Evolutionary conservation across 1,284 basidiomycete genomes (phyloP).

Genomic region (Ustilago nuda): DNA sequence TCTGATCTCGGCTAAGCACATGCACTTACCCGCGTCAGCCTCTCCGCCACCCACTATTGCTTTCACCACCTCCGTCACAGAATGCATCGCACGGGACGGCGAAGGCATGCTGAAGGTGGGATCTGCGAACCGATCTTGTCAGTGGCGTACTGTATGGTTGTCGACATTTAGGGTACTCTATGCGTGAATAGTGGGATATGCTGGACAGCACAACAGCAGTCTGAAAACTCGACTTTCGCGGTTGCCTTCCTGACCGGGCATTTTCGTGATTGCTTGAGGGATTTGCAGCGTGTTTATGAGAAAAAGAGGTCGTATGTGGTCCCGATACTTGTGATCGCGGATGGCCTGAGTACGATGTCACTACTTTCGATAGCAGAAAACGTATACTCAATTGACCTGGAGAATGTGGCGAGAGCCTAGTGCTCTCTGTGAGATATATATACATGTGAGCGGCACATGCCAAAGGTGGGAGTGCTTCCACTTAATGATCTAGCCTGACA

Average conservation of each 20-base stretch:
- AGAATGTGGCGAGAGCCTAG: too few relatives aligned
- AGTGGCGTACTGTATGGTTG: not conserved
- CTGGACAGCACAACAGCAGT: not conserved
- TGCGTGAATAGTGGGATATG: not conserved
- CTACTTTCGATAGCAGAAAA: too few relatives aligned
- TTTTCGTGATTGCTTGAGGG: not conserved
- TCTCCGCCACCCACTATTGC: not conserved
- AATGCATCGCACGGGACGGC: not conserved
- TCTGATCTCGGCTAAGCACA: constrained; percentile 10
- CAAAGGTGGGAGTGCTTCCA: too few relatives aligned
- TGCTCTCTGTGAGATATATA: too few relatives aligned
- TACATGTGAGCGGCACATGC: too few relatives aligned
- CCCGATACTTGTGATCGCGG: too few relatives aligned
- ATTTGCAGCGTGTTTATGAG: not conserved
- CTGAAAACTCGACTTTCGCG: not conserved
- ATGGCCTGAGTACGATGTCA: too few relatives aligned
- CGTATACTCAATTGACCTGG: too few relatives aligned
- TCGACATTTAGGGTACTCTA: constrained; percentile 7
- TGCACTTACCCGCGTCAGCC: constrained; percentile 14
- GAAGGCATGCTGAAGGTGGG: not conserved
- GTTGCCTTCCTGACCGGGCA: constrained; percentile 12
- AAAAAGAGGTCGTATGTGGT: too few relatives aligned
- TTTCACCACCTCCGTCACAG: not conserved
- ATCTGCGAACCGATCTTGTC: not conserved
- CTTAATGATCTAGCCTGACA: too few relatives aligned